Base-by-base conservation (phyloP, 768 basidiomycete genomes). In the Amyloporia xantha region DNA sequence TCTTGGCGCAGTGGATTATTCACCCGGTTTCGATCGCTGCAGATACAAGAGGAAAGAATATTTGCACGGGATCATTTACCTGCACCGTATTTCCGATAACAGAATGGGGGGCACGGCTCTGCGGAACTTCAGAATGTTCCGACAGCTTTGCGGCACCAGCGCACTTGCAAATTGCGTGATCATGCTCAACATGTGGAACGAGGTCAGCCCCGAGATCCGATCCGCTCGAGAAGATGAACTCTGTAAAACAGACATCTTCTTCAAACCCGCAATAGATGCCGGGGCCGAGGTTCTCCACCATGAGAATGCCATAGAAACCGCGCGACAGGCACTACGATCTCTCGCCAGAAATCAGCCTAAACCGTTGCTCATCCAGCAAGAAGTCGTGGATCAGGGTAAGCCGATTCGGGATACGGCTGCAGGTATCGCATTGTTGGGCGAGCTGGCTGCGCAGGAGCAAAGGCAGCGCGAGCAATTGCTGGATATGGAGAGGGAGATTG, bases 71-170 rank as follows among this genome's bases (percentile, higher is more conserved):
- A 30, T 66, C 41, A 51, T 66, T 36, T 66, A 62, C 51, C 51
- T 66, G 38, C 63, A 66, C 33, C 53, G 57, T 2, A 66, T 66
- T 24, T 46, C 64, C 17, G 63, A 64, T 49, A 49, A 54, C 44
- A 44, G 54, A 15, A 52, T 64, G 28, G 49, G 54, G 12, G 55
- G 53, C 15, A 50, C 48, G 1, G 28, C 54, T 4, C 15, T 37
- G n/a, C 51, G 44, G 23, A 57, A 59, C 41, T 42, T 54, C 24
- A 19, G 38, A 17, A 39, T 62, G 39, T 60, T 59, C 50, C 28
- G 43, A 19, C 15, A 41, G 23, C 40, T 59, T 12, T 59, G 58
- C 44, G 58, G 58, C 7, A 21, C 33, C 2, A 36, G 30, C 20
- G 56, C 57, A 11, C 50, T 58, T 13, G 12, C 39, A 20, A 59